phyloP scores from a whole-genome alignment of 495 filamentous ascomycete genomes.

The Aspergillus affinis region DNA sequence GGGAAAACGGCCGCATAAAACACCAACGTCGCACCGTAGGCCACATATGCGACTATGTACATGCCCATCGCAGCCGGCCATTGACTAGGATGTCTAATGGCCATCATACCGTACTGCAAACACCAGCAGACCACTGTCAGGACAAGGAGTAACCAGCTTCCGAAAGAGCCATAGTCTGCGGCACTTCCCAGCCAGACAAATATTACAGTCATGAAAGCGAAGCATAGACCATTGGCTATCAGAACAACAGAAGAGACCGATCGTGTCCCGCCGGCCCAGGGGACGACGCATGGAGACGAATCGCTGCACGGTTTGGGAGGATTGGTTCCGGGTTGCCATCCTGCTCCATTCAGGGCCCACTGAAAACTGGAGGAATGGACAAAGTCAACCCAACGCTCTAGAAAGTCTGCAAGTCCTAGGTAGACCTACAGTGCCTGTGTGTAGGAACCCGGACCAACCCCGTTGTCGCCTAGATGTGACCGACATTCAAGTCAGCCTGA shows the following conservation, averaged over 20 bases:
- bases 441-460: slow-evolving; percentile 49
- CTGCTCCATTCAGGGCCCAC: slow-evolving; percentile 45
- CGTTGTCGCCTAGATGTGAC: slow-evolving; percentile 40
- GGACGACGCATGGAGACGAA: slow-evolving; percentile 45
- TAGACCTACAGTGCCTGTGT: slow-evolving; percentile 41
- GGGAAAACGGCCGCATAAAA: slow-evolving; percentile 53
- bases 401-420: neutral
- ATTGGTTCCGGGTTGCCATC: slow-evolving; percentile 42
- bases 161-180: slow-evolving; percentile 52
- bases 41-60: slow-evolving; percentile 48
- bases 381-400: neutral
- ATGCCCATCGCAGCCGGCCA: slow-evolving; percentile 51
- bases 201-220: slow-evolving; percentile 50
- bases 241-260: slow-evolving; percentile 47
- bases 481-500: neutral
- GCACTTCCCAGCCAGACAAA: slow-evolving; percentile 50
- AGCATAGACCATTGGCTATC: slow-evolving; percentile 52
- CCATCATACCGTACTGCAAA: slow-evolving; percentile 48
- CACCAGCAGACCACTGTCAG: slow-evolving; percentile 51
- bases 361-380: slow-evolving; percentile 36
- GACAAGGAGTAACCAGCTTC: slow-evolving; percentile 46
- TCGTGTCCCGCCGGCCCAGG: slow-evolving; percentile 45
- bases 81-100: slow-evolving; percentile 42
- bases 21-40: slow-evolving; percentile 48
- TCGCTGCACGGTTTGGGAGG: slow-evolving; percentile 41